Evolutionary conservation across 2,329 filamentous ascomycete species (phyloP).

Genomic region (Epichloe amarillans): DNA sequence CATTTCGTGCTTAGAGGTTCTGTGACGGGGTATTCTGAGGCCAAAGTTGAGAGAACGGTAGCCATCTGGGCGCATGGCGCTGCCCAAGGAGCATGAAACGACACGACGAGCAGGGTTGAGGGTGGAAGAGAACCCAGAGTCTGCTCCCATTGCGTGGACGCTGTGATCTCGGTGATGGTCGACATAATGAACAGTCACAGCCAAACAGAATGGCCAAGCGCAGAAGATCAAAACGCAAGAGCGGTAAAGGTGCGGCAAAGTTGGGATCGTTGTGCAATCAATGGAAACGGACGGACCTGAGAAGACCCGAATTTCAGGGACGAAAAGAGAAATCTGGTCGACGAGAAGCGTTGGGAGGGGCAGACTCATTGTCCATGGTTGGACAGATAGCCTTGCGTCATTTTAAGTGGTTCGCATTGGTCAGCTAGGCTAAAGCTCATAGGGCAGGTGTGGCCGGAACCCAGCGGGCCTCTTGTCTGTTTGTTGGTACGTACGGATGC

Average conservation of each 20-base stretch:
- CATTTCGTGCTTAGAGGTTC: constrained; percentile 60
- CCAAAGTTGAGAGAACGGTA: constrained; percentile 72
- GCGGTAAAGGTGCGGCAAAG: background rate
- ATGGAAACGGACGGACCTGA: constrained; percentile 2
- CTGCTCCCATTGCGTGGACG: constrained; percentile 58
- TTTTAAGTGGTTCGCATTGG: constrained; percentile 6
- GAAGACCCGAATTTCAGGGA: constrained; percentile 7
- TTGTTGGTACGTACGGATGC: background rate
- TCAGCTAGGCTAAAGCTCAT: background rate
- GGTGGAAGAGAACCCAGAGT: constrained; percentile 53
- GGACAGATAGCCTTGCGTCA: constrained; percentile 12
- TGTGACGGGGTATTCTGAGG: constrained; percentile 65
- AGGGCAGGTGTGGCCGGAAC: background rate
- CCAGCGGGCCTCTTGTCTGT: too few relatives aligned
- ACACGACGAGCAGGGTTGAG: constrained; percentile 67
- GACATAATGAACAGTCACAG: constrained; percentile 42
- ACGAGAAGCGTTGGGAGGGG: background rate
- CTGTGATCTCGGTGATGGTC: constrained; percentile 63
- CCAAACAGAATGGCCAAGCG: background rate
- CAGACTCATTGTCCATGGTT: background rate
- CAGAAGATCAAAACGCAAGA: background rate
- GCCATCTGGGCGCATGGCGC: constrained; percentile 92
- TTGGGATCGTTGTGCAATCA: background rate
- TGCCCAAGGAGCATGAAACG: constrained; percentile 95
- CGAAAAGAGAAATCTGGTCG: constrained; percentile 1